These are phyloP conservation scores for Lasiodiplodia gonubiensis DNA, from an alignment of 2,329 filamentous ascomycete genomes.

Conservation along the genomic window DNA sequence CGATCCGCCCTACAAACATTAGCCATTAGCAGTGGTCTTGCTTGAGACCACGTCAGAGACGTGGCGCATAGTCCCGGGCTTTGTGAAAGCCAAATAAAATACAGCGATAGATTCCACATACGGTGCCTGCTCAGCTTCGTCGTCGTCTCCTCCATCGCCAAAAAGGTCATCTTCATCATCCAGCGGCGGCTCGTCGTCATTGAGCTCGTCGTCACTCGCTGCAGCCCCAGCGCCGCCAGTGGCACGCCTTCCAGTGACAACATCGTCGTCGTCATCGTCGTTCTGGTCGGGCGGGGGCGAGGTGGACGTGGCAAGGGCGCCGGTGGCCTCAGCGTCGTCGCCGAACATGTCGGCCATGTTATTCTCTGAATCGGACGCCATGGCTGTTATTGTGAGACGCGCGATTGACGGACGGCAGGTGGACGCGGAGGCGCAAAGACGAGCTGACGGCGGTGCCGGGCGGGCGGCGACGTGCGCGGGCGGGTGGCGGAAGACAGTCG, in stretches of 20 bases:
- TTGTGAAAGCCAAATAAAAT: not conserved
- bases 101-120: not conserved
- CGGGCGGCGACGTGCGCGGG: not conserved
- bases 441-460: not conserved
- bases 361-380: slow-evolving; percentile 45
- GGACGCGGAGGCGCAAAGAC: not conserved
- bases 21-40: no score
- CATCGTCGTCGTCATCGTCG: slow-evolving; percentile 28
- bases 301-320: slow-evolving; percentile 37
- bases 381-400: slow-evolving; percentile 33
- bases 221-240: slow-evolving; percentile 3
- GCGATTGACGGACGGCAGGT: slow-evolving; percentile 3
- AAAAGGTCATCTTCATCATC: slow-evolving; percentile 40
- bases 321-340: slow-evolving; percentile 42
- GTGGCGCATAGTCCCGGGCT: no score
- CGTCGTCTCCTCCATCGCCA: slow-evolving; percentile 52
- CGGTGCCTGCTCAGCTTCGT: slow-evolving; percentile 40
- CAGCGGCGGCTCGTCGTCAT: slow-evolving; percentile 37
- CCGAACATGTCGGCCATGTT: slow-evolving; percentile 37
- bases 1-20: slow-evolving; percentile 44
- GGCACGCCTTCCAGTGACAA: slow-evolving; percentile 20
- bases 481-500: not conserved
- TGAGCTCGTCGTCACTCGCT: slow-evolving; percentile 34
- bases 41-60: no score
- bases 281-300: slow-evolving; percentile 27